Percentiles rank a stretch among this genome's conserved stretches.
phyloP scores from a whole-genome alignment of 148 eudicot species.

The Hydrangea macrophylla region DNA sequence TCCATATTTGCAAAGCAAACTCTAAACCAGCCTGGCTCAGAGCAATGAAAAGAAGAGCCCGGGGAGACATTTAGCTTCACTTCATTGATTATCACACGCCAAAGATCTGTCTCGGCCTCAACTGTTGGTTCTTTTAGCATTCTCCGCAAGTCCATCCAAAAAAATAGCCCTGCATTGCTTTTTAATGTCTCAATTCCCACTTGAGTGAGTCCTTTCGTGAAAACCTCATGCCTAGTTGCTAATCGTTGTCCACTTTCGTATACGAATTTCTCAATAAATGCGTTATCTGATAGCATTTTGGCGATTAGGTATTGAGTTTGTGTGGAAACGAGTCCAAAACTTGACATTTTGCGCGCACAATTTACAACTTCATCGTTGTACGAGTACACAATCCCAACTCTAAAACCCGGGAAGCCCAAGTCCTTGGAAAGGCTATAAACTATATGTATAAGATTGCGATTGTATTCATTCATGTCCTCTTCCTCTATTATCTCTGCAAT shows the following conservation, averaged over 20 bases:
- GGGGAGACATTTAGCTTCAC: conserved; percentile 66
- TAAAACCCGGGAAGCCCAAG: conserved; percentile 55
- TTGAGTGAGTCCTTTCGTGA: conserved; percentile 32
- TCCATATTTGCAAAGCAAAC: conserved; percentile 68
- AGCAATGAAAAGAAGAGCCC: conserved; percentile 60
- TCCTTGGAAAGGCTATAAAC: conserved; percentile 54
- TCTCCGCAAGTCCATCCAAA: conserved; percentile 58
- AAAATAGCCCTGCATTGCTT: conserved; percentile 60
- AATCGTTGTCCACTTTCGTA: conserved; percentile 31
- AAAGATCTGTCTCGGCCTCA: conserved; percentile 49
- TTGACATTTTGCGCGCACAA: conserved; percentile 56
- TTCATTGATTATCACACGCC: conserved; percentile 47
- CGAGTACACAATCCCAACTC: conserved; percentile 59
- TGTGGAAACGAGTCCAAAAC: conserved; percentile 53
- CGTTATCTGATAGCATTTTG: conserved; percentile 30
- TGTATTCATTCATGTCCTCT: conserved; percentile 1
- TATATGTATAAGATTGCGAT: conserved; percentile 39
- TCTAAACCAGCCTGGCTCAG: conserved; percentile 73
- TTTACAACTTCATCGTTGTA: conserved; percentile 42
- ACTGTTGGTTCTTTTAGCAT: conserved; percentile 33
- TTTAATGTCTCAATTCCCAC: conserved; percentile 40
- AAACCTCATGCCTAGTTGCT: conserved; percentile 25
- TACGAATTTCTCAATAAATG: conserved; percentile 32
- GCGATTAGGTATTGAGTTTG: conserved; percentile 45
- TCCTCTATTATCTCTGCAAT: conserved; percentile 27